Base-by-base conservation (phyloP, 352 stramenopile species). In the Phytopythium vexans region DNA sequence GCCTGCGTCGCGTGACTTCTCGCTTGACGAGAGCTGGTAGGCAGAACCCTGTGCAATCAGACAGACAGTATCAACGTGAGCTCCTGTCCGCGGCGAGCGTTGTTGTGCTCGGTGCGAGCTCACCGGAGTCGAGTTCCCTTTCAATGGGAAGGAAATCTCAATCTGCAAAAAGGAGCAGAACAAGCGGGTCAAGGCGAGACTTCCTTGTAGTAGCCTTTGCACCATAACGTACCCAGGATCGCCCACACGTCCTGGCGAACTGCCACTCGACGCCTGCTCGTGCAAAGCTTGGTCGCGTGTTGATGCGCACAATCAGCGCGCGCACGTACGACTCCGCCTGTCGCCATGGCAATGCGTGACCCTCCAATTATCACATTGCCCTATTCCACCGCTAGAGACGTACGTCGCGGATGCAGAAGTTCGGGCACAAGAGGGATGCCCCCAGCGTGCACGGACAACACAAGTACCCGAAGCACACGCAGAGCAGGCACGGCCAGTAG, bases 401-500 rank as follows among this genome's bases (percentile, higher is more conserved):
- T 59, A 91, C 81, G 52, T 91, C 81, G 58, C 68, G 72, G 44
- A 91, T 88, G 54, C 77, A 91, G 32, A 89, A 71, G 41, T 89
- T 86, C 3, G 81, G 81, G 31, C 76, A 88, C 2, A 91, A 45
- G 7, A 91, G 62, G 8, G 81, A 91, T 8, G 80, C 54, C 0
- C 81, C 81, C 9, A 84, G 62, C 8, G 81, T 89, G 55, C 81
- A 91, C 4, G 74, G 67, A 32, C 76, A 89, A 58, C 73, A 88
- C 16, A 59, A 41, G 52, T 89, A 91, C 6, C 81, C 81, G n/a
- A 66, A 87, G 52, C 62, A 85, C 41, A 91, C 64, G 56, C 77
- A 91, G 56, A 89, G 84, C 37, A 77, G 65, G 56, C 81, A 89
- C 35, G 81, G 81, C 81, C 81, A 91, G 58, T 91, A 91, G 68